Base-by-base conservation (phyloP, 2,329 filamentous ascomycete genomes). In the Reticulascus tulasneorum region DNA sequence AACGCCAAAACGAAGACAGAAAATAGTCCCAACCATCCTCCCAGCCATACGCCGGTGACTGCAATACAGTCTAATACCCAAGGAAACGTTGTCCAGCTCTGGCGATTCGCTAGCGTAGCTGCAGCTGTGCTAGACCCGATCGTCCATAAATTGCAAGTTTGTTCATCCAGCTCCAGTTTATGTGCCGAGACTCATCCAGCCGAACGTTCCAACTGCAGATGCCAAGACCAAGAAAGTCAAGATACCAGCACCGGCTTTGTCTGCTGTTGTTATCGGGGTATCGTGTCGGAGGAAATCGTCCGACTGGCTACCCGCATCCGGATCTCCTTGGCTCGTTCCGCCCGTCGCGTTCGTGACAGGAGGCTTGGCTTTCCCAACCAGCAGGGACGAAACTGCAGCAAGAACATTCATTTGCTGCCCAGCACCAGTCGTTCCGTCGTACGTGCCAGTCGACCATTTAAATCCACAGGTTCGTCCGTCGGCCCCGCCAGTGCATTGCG, bases 401-500 rank as follows among this genome's bases (percentile, higher is more conserved):
- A 81, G 58, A 0, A 72, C 77, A 35, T 71, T 71, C 66, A 82
- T 77, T 49, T 77, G 66, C 54, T 82, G 75, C 8, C 78, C 75
- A 33, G 77, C 73, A 21, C 77, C 75, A 5, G 60, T 68, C 39
- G 66, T 73, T 27, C 72, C 71, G 44, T 80, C 75, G 47, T 68
- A 80, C 5, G 47, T 50, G 3, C 63, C 67, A 6, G 56, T 54
- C 23, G 63, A 66, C 77, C 77, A 82, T 38, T 63, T 63, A 33
- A 77, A 66, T 11, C 75, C 71, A 47, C 79, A 82, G 11, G 63
- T 61, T 11, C 67, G 63, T 7, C 69, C 63, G 15, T 62, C 57
- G 2, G 58, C 55, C 6, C 69, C 75, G 9, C 69, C 72, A 6
- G 66, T 71, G 49, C 77, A 82, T 39, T 73, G 66, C n/a, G 59